Base-by-base conservation (phyloP, 148 eudicot species). In the Rhododendron kiyosumense region DNA sequence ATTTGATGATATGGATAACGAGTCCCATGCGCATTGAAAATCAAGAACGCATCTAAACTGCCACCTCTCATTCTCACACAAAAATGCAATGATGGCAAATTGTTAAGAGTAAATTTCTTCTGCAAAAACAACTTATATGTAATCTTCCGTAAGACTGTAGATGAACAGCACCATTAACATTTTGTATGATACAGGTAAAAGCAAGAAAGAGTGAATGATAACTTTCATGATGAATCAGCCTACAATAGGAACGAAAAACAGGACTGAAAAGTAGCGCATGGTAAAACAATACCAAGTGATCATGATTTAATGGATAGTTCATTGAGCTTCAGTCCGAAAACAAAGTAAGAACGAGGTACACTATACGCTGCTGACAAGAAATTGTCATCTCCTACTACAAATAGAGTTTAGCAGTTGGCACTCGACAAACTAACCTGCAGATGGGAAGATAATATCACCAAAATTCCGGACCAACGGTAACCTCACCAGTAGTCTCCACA, bases 401-500 rank as follows among this genome's bases (percentile, higher is more conserved):
- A 71, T 28, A 49, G 52, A 54, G 67, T 81, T 81, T 73, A 45
- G 41, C 26, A 49, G 65, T 73, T 71, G 65, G 20, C 85, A 83
- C 13, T 43, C 20, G 18, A 83, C 57, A 83, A 83, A 83, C 59
- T 67, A 69, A 83, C 49, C 59, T 83, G 59, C 78, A 1, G 6
- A 67, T 43, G 45, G 61, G 43, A 30, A 83, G 18, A 83, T 28
- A 30, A 28, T 26, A 51, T 9, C 14, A 45, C 7, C 41, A 67
- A 57, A 81, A 85, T 63, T 65, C 46, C 61, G 7, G 57, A 84
- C 59, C 73, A 46, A 63, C 32, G 9, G 75, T 63, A 83, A 3
- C 41, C 81, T 92, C 90, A 94, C 93, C 94, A 94, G 86, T 94
- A 94, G 86, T 92, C 96, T 84, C 92, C 91, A 82, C 95, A 93